A percentile compares a stretch with the other conserved stretches of the same genome.
Conservation (phyloP, 2,329 filamentous ascomycete species). For the Didymella pomorum region DNA sequence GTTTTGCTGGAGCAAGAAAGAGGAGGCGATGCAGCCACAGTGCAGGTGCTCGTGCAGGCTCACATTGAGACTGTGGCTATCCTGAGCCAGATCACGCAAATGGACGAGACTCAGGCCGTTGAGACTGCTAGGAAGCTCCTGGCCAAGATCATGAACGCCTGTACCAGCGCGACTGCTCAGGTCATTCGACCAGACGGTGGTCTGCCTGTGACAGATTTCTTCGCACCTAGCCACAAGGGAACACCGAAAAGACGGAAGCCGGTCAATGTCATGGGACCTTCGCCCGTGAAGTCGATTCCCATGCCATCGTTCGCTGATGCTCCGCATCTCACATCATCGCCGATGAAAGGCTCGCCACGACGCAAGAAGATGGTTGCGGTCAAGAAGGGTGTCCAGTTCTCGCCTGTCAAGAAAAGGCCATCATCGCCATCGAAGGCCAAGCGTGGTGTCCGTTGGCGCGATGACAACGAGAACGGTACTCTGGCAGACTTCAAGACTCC, state of each 20-base stretch:
- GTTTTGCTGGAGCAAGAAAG: conserved; percentile 87
- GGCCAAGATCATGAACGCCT: conserved; percentile 77
- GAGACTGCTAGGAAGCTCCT: conserved; percentile 80
- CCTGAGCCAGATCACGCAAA: conserved; percentile 79
- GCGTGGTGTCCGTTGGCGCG: conserved; percentile 87
- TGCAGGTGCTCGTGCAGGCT: conserved; percentile 85
- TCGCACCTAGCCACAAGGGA: conserved; percentile 74
- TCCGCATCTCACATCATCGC: conserved; percentile 63
- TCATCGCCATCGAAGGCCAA: conserved; percentile 66
- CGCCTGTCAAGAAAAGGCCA: conserved; percentile 77
- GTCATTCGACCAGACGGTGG: conserved; percentile 89
- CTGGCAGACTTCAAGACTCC: conserved; percentile 93
- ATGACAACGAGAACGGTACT: conserved; percentile 85
- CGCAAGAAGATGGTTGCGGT: conserved; percentile 71
- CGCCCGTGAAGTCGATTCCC: conserved; percentile 55
- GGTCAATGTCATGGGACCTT: conserved; percentile 56
- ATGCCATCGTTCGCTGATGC: conserved; percentile 43
- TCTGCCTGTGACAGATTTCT: conserved; percentile 67
- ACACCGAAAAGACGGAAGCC: conserved; percentile 77
- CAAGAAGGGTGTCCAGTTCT: conserved; percentile 79
- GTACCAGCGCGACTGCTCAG: conserved; percentile 77
- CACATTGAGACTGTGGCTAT: conserved; percentile 92
- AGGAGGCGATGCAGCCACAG: conserved; percentile 75
- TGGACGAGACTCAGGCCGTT: conserved; percentile 85
- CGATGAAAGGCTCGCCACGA: conserved; percentile 80